Base-by-base conservation (phyloP, 2,329 filamentous ascomycete genomes). In the Pseudogymnoascus sp. region DNA sequence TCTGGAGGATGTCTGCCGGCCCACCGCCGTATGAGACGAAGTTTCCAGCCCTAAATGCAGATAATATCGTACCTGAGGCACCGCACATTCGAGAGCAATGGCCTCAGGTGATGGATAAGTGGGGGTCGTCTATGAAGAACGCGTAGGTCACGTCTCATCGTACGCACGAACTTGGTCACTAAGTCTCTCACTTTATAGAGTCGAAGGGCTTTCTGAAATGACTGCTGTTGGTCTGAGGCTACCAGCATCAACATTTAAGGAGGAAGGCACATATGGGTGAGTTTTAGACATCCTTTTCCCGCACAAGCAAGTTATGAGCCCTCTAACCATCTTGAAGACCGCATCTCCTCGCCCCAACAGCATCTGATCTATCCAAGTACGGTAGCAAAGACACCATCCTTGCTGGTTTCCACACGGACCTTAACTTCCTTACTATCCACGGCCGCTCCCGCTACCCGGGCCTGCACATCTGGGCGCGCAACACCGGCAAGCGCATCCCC, bases 351-450 rank as follows among this genome's bases (percentile, higher is more conserved):
- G 83, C 83, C 1, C 83, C 83, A 0, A 86, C 83, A 1, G 82
- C 83, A 1, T 85, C 83, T 0, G 81, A 86, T 69, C 79, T 86
- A 11, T 61, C 65, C 11, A 82, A 79, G 63, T 83, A 85, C 74
- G 81, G 80, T 55, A 58, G 71, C 2, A 75, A 77, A 60, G 79
- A 85, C 75, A 86, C 82, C 59, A 85, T 86, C 69, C 79, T 86
- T 14, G 83, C 83, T 14, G 83, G 83, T 40, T 86, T 86, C 76
- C 83, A 86, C 72, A 86, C 83, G 0, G 83, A 86, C 69, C 81
- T 86, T 63, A 86, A 86, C 77, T 86, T 86, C 71, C 77, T 86
- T 61, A 86, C 83, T 66, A 86, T 86, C 73, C 83, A 86, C 75
- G 83, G 83, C 63, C 83, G 83, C 67, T 84, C 81, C 31, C 81